A percentile compares a stretch with the other conserved stretches of the same genome.
Evolutionary conservation across 345 rosid species (phyloP).

Genomic region (Aquilaria yunnanensis): DNA sequence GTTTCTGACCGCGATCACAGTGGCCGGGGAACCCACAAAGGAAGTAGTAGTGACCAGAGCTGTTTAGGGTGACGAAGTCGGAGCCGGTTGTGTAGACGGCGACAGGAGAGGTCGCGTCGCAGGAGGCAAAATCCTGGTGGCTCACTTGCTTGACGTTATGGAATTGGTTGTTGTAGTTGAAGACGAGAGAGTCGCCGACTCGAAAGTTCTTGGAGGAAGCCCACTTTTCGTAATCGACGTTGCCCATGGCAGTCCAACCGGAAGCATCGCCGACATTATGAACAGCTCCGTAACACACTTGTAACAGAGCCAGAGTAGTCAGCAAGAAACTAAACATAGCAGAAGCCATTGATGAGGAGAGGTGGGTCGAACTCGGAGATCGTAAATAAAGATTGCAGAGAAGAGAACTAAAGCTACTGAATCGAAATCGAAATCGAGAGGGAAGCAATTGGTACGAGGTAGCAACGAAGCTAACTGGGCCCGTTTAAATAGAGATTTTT

Average conservation of each 20-base stretch:
- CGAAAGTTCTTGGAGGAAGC: conserved; percentile 20
- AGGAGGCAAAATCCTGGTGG: no score
- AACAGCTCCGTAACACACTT: conserved; percentile 6
- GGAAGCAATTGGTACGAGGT: no score
- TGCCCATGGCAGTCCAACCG: conserved; percentile 14
- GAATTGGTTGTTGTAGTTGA: no score
- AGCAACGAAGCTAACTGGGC: no score
- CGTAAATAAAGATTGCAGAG: no score
- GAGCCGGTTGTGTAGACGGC: conserved; percentile 27
- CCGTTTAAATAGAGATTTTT: no score
- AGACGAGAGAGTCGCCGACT: neutral
- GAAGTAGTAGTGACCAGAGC: conserved; percentile 29
- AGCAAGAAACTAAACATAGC: neutral
- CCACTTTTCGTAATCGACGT: conserved; percentile 20
- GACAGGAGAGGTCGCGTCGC: neutral
- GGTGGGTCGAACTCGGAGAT: no score
- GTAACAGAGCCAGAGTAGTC: neutral
- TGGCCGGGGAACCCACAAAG: conserved; percentile 10
- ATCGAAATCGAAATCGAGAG: no score
- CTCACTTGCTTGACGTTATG: no score
- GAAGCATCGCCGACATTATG: conserved; percentile 16
- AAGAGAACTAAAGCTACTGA: no score
- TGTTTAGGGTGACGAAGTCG: conserved; percentile 20
- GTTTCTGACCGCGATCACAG: no score
- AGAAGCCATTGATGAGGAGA: neutral